These are phyloP conservation scores for Ophiostoma sp. DNA, from an alignment of 2,329 filamentous ascomycete genomes.

Conservation along the genomic window DNA sequence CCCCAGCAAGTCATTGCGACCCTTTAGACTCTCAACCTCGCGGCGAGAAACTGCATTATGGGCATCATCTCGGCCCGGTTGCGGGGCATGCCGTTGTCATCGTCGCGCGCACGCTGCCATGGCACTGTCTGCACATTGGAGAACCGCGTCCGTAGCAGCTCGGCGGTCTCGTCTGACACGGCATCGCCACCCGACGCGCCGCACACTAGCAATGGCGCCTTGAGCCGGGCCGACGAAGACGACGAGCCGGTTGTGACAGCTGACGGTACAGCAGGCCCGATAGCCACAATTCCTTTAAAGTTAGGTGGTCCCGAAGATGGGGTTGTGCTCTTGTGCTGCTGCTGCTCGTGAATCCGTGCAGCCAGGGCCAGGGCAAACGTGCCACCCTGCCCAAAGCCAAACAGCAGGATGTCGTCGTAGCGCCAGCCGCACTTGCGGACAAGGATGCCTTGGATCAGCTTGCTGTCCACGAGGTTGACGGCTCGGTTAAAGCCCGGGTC, in stretches of 20 bases:
- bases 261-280: slow-evolving; percentile 54
- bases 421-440: slow-evolving; percentile 55
- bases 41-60: slow-evolving; percentile 77
- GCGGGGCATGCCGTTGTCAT: slow-evolving; percentile 74
- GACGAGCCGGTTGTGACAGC: slow-evolving; percentile 36
- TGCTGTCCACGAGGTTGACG: slow-evolving; percentile 41
- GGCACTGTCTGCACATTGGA: slow-evolving; percentile 59
- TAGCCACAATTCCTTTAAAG: slow-evolving; percentile 46
- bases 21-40: slow-evolving; percentile 44
- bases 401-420: slow-evolving; percentile 53
- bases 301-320: slow-evolving; percentile 16
- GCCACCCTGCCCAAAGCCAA: slow-evolving; percentile 64
- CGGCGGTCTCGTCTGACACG: slow-evolving; percentile 55
- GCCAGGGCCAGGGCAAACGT: slow-evolving; percentile 55
- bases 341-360: slow-evolving; percentile 29
- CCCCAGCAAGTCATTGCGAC: background rate
- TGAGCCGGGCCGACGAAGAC: slow-evolving; percentile 47
- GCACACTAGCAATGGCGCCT: slow-evolving; percentile 59
- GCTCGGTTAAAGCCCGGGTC: slow-evolving; percentile 57
- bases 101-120: slow-evolving; percentile 50
- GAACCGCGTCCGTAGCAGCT: slow-evolving; percentile 62
- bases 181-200: slow-evolving; percentile 45
- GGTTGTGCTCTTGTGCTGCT: background rate
- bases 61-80: slow-evolving; percentile 81
- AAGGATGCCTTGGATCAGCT: slow-evolving; percentile 48